Base-by-base conservation (phyloP, 148 eudicot genomes). In the Rhododendron henanense region DNA sequence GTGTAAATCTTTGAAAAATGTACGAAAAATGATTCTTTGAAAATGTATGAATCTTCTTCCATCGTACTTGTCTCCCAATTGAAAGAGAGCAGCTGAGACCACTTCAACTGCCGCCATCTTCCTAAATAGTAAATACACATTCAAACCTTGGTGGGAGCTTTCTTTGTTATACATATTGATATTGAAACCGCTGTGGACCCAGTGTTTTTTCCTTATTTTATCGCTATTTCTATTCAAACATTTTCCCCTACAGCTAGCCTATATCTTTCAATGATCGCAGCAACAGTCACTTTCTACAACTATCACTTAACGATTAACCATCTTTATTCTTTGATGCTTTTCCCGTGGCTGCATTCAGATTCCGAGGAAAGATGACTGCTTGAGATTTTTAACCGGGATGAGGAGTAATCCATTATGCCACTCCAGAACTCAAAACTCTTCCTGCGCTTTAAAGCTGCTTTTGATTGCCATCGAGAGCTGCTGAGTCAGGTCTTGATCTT, bases 261-360 rank as follows among this genome's bases (percentile, higher is more conserved):
- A 78, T n/a, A 47, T n/a, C 81, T 47, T 47, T 7, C 45, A 78
- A 25, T 47, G 41, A 21, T 19, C 2, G 25, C 47, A 31, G 31
- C 57, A 23, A 15, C 51, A 41, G 78, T 35, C 21, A 73, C 78
- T 73, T 39, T 45, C 28, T 39, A 45, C 81, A 78, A 11, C 55
- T 78, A 23, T 78, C 81, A 23, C 41, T 6, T 48, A 28, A 2
- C 9, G 10, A 0, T 47, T 78, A 41, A 78, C 21, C 19, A 18
- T 61, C n/a, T 78, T 78, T 23, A 14, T 37, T 8, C 53, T 9
- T 78, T 23, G 53, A 47, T 44, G 31, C 2, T 23, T 78, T 44
- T 78, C 14, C 81, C 45, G 71, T n/a, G 50, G 21, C 18, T 88
- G 53, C 50, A 84, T 44, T 77, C 88, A 90, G 90, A 86, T 90